Evolutionary conservation across 2,329 filamentous ascomycete genomes (phyloP).

Genomic region (Colletotrichum sansevieriae): DNA sequence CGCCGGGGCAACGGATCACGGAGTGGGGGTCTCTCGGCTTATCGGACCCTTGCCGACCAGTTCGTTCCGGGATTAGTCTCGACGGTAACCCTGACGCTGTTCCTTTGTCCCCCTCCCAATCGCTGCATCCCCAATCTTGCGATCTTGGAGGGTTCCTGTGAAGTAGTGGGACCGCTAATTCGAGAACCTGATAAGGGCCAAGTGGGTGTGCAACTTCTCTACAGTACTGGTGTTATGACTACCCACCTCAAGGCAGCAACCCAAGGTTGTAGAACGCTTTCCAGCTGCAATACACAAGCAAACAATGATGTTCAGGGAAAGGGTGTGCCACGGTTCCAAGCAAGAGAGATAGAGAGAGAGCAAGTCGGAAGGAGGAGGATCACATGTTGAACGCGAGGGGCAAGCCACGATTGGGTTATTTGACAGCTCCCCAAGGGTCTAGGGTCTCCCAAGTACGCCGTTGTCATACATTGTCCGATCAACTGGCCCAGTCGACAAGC

Average conservation of each 20-base stretch:
- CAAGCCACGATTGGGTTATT: neutral
- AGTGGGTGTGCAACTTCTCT: neutral
- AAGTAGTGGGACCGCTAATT: neutral
- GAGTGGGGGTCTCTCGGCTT: neutral
- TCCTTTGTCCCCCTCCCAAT: slow-evolving; percentile 22
- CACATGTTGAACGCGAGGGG: slow-evolving; percentile 28
- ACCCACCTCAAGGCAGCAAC: too few species aligned
- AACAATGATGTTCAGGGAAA: too few species aligned
- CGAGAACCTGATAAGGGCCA: neutral
- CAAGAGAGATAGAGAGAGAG: neutral
- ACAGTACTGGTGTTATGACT: too few species aligned
- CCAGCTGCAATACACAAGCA: too few species aligned
- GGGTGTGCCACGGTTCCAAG: too few species aligned
- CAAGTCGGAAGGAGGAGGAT: neutral
- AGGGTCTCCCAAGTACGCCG: neutral
- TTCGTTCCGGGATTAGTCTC: neutral
- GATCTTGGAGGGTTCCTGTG: slow-evolving; percentile 3
- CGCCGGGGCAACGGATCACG: slow-evolving; percentile 21
- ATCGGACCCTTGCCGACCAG: slow-evolving; percentile 11
- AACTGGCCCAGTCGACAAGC: slow-evolving; percentile 6
- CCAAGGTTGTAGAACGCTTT: too few species aligned
- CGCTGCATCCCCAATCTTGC: slow-evolving; percentile 1
- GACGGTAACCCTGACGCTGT: neutral
- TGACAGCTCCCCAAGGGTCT: neutral
- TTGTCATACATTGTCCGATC: slow-evolving; percentile 26